Evolutionary conservation across 805 yeast species (phyloP).

Genomic region (Yamadazyma ubonensis): DNA sequence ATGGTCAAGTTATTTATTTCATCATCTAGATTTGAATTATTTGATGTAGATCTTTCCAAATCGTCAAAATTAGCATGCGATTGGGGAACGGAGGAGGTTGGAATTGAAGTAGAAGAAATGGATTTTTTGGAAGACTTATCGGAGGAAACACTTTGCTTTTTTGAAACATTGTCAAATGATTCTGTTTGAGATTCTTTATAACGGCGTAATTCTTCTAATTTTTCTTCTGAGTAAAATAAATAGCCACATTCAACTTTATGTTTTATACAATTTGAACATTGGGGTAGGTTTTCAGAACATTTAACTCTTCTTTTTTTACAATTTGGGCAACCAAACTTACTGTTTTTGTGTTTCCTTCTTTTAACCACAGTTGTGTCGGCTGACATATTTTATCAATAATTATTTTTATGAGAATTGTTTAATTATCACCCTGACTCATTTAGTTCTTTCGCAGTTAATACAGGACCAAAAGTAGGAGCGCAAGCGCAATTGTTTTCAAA

Average conservation of each 20-base stretch:
- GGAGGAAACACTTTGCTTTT: neutral
- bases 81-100: neutral
- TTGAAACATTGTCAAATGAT: neutral
- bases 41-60: neutral
- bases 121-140: neutral
- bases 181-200: conserved; percentile 16
- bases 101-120: neutral
- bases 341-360: conserved; percentile 33
- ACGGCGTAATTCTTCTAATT: conserved; percentile 26
- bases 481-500: neutral
- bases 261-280: conserved; percentile 39
- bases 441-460: neutral
- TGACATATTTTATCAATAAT: no score
- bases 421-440: neutral
- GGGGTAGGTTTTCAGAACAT: conserved; percentile 43
- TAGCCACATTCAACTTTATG: conserved; percentile 42
- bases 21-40: conserved; percentile 8
- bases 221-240: conserved; percentile 32
- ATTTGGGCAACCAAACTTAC: conserved; percentile 47
- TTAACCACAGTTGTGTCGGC: conserved; percentile 9
- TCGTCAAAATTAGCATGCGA: neutral
- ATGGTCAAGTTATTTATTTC: conserved; percentile 19
- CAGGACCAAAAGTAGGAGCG: neutral
- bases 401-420: no score
- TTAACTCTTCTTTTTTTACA: conserved; percentile 52